Conservation (phyloP, 345 rosid genomes). For the Pseudoturritis turrita region DNA sequence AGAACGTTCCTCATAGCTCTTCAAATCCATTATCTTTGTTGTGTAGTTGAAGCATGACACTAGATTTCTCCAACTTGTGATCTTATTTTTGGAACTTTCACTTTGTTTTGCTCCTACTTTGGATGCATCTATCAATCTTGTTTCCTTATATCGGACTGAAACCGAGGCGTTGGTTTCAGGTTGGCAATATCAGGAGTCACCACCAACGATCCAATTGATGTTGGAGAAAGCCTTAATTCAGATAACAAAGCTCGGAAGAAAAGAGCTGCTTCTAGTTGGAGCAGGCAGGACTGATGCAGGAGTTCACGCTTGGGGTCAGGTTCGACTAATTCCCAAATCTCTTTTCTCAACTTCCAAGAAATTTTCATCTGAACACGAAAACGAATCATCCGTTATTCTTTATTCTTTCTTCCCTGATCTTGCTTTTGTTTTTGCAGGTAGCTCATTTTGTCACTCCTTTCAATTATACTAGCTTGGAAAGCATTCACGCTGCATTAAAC, state of each 20-base stretch:
- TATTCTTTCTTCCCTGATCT: slow-evolving; percentile 5
- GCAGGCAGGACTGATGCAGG: slow-evolving; percentile 92
- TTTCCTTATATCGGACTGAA: neutral
- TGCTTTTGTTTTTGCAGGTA: slow-evolving; percentile 45
- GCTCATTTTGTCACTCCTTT: slow-evolving; percentile 91
- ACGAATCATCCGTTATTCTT: neutral
- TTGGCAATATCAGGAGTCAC: slow-evolving; percentile 88
- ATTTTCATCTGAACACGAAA: neutral
- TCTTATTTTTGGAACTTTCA: slow-evolving; percentile 1
- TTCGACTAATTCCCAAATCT: slow-evolving; percentile 16
- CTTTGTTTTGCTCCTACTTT: neutral
- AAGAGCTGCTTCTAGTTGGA: slow-evolving; percentile 67
- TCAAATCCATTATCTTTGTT: neutral
- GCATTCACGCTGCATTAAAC: slow-evolving; percentile 67
- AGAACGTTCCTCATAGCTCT: neutral
- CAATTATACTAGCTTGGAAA: slow-evolving; percentile 63
- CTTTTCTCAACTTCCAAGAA: neutral
- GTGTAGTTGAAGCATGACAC: neutral
- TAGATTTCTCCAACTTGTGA: neutral
- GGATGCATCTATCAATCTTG: neutral
- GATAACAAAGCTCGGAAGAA: slow-evolving; percentile 61
- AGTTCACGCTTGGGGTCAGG: slow-evolving; percentile 99
- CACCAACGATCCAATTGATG: slow-evolving; percentile 78
- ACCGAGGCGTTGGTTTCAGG: slow-evolving; percentile 37
- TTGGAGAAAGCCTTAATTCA: slow-evolving; percentile 65